Evolutionary conservation across 176 grass and related monocot genomes (phyloP).

Genomic region (Dendrocalamus sinicus): DNA sequence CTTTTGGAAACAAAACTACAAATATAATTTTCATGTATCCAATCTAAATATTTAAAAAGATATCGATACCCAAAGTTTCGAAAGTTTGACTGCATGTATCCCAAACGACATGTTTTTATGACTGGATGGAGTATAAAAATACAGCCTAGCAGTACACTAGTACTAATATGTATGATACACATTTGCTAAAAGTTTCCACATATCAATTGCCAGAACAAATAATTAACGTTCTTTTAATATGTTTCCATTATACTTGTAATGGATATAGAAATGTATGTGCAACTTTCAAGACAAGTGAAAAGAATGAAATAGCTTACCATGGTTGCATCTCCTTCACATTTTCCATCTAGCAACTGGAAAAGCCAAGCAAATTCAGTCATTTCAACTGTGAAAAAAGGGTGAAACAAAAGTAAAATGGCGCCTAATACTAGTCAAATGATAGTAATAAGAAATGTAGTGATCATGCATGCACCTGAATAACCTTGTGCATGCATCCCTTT

Average conservation of each 20-base stretch:
- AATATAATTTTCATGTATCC: too few relatives aligned
- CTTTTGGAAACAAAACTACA: too few relatives aligned
- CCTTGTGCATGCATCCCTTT: conserved; percentile 85
- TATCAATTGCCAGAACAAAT: conserved; percentile 2
- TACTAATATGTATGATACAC: background rate
- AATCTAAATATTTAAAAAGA: too few relatives aligned
- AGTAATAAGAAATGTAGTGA: conserved; percentile 32
- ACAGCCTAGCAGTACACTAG: background rate
- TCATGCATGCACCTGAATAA: conserved; percentile 73
- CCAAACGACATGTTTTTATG: too few relatives aligned
- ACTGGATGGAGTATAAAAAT: background rate
- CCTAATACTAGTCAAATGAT: conserved; percentile 12
- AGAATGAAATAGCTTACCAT: conserved; percentile 61
- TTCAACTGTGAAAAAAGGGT: conserved; percentile 24
- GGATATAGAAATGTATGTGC: conserved; percentile 29
- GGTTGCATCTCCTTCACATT: conserved; percentile 64
- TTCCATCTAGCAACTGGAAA: conserved; percentile 79
- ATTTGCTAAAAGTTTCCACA: background rate
- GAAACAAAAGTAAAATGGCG: background rate
- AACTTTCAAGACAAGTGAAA: conserved; percentile 25
- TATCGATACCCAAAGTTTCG: too few relatives aligned
- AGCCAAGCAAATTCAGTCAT: conserved; percentile 39
- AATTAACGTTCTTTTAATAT: background rate
- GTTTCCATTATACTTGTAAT: conserved; percentile 10
- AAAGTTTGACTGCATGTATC: too few relatives aligned